These are phyloP conservation scores for Rhinocladiella mackenziei DNA, from an alignment of 2,329 filamentous ascomycete genomes.

Conservation along the genomic window DNA sequence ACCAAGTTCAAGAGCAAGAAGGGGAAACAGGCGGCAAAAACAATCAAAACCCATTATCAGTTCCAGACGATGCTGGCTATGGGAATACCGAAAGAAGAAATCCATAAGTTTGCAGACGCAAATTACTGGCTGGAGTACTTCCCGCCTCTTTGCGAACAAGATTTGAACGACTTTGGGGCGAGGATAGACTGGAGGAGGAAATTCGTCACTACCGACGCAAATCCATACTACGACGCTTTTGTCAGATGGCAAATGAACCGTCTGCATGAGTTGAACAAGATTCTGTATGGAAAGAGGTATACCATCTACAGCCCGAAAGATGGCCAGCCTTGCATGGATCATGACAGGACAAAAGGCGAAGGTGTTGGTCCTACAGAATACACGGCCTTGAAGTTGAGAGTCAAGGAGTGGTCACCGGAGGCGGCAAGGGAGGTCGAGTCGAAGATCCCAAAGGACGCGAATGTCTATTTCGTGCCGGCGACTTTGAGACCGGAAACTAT, in stretches of 20 bases:
- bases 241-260: slow-evolving; percentile 67
- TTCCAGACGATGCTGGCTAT: slow-evolving; percentile 92
- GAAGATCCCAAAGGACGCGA: slow-evolving; percentile 72
- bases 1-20: slow-evolving; percentile 92
- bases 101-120: slow-evolving; percentile 90
- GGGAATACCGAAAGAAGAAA: slow-evolving; percentile 81
- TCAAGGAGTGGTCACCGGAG: slow-evolving; percentile 79
- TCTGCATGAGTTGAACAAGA: slow-evolving; percentile 30
- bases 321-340: slow-evolving; percentile 81
- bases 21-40: slow-evolving; percentile 85
- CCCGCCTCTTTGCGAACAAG: slow-evolving; percentile 71
- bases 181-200: slow-evolving; percentile 90
- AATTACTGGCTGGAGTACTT: slow-evolving; percentile 89
- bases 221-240: slow-evolving; percentile 94
- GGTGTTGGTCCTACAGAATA: slow-evolving; percentile 86
- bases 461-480: slow-evolving; percentile 85
- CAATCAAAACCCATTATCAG: slow-evolving; percentile 90
- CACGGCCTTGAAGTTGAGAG: slow-evolving; percentile 83
- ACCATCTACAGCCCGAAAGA: slow-evolving; percentile 92
- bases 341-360: slow-evolving; percentile 77
- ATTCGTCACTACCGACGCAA: slow-evolving; percentile 92
- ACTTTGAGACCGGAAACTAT: slow-evolving; percentile 95
- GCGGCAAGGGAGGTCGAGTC: slow-evolving; percentile 67
- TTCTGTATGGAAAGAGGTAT: slow-evolving; percentile 71
- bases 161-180: slow-evolving; percentile 78